Conservation (phyloP, 1,284 basidiomycete species). For the Fomes fomentarius region DNA sequence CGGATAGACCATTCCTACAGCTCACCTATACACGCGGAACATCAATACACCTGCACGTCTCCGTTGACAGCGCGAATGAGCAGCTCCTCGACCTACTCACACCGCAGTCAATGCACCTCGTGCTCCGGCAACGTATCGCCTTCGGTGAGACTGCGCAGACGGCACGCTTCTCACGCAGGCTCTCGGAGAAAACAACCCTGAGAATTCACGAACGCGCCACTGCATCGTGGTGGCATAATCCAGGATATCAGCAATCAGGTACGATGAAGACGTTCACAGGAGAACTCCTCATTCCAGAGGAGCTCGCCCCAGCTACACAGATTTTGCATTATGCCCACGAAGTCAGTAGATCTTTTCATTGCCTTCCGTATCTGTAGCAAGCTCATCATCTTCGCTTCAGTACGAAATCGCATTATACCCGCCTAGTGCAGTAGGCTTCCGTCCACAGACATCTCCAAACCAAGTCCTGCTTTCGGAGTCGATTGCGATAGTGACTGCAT, state of each 20-base stretch:
- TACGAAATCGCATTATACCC: constrained; percentile 23
- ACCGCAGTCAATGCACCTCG: constrained; percentile 13
- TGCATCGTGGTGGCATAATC: constrained; percentile 23
- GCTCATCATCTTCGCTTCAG: constrained; percentile 5
- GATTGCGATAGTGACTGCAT: constrained; percentile 26
- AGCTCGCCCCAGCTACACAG: constrained; percentile 21
- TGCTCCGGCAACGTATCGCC: constrained; percentile 21
- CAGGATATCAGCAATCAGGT: neutral
- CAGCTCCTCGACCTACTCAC: constrained; percentile 28
- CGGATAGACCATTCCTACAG: constrained; percentile 5
- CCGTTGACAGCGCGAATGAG: constrained; percentile 19
- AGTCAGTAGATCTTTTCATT: constrained; percentile 11
- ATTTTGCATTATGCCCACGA: constrained; percentile 27
- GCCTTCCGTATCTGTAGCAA: neutral
- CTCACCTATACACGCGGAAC: constrained; percentile 29
- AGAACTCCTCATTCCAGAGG: constrained; percentile 21
- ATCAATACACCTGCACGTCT: constrained; percentile 23
- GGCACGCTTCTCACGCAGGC: constrained; percentile 15
- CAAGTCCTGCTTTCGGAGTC: constrained; percentile 16
- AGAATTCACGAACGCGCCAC: constrained; percentile 13
- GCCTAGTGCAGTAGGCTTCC: constrained; percentile 25
- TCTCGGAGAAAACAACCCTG: constrained; percentile 7
- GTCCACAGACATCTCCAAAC: neutral
- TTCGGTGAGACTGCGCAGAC: constrained; percentile 12
- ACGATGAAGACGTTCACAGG: constrained; percentile 17